phyloP scores from a whole-genome alignment of 2,329 filamentous ascomycete species.

The Calonectria pteridis region DNA sequence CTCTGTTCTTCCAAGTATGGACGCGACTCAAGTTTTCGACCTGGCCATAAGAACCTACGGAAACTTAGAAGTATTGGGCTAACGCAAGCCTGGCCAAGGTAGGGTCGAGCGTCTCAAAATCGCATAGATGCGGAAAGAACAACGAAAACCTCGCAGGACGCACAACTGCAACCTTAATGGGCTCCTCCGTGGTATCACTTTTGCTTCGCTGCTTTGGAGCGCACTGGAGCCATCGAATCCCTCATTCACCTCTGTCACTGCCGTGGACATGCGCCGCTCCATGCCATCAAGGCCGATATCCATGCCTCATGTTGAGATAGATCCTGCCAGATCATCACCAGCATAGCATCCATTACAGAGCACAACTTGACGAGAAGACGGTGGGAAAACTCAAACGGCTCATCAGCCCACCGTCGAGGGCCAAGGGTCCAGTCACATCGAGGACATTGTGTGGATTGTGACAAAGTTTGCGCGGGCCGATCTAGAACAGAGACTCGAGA shows the following conservation, averaged over 20 bases:
- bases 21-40: background rate
- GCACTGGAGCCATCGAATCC: background rate
- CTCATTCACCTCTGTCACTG: background rate
- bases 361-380: background rate
- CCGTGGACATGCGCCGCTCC: background rate
- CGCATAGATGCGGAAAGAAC: background rate
- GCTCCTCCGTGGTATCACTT: background rate
- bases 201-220: background rate
- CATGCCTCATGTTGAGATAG: background rate
- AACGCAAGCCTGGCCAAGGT: background rate
- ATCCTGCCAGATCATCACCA: background rate
- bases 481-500: background rate
- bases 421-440: background rate
- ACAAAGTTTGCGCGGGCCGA: background rate
- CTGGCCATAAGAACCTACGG: background rate
- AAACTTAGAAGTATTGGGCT: background rate
- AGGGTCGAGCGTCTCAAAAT: background rate
- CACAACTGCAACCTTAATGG: background rate
- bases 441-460: background rate
- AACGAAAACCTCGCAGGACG: background rate
- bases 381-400: background rate
- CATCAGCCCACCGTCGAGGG: background rate
- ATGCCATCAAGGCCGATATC: background rate
- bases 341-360: background rate
- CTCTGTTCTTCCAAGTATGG: background rate